These are phyloP conservation scores for Arthrobotrys conoides DNA, from an alignment of 2,329 filamentous ascomycete genomes.

Conservation along the genomic window DNA sequence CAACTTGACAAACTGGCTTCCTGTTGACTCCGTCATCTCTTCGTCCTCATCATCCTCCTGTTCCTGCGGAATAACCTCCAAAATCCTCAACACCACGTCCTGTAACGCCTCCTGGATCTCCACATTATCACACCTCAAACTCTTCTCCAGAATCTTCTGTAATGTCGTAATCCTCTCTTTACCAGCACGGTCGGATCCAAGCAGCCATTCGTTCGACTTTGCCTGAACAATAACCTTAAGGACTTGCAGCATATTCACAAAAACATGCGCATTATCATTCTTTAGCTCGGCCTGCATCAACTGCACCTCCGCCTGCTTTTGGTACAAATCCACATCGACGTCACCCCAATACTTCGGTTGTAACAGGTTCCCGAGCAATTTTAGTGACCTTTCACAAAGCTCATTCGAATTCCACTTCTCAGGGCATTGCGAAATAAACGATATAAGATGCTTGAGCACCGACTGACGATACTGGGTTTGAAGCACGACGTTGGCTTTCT, in stretches of 20 bases:
- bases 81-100: constrained; percentile 82
- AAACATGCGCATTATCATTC: constrained; percentile 73
- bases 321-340: constrained; percentile 89
- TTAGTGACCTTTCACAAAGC: constrained; percentile 86
- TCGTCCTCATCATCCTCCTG: constrained; percentile 86
- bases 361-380: constrained; percentile 84
- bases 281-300: constrained; percentile 87
- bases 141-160: constrained; percentile 91
- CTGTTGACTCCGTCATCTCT: constrained; percentile 79
- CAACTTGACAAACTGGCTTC: constrained; percentile 88
- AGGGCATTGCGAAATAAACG: constrained; percentile 90
- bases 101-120: constrained; percentile 91
- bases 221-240: constrained; percentile 89
- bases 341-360: constrained; percentile 92
- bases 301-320: constrained; percentile 81
- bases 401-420: constrained; percentile 84
- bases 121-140: constrained; percentile 86
- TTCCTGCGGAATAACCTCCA: constrained; percentile 89
- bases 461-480: constrained; percentile 70
- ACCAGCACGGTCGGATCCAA: constrained; percentile 72
- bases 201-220: constrained; percentile 91
- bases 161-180: constrained; percentile 74
- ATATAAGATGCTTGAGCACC: constrained; percentile 94
- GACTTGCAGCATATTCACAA: constrained; percentile 94
- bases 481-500: constrained; percentile 49